Base-by-base conservation (phyloP, 441 rosid species). In the Gossypium davidsonii region DNA sequence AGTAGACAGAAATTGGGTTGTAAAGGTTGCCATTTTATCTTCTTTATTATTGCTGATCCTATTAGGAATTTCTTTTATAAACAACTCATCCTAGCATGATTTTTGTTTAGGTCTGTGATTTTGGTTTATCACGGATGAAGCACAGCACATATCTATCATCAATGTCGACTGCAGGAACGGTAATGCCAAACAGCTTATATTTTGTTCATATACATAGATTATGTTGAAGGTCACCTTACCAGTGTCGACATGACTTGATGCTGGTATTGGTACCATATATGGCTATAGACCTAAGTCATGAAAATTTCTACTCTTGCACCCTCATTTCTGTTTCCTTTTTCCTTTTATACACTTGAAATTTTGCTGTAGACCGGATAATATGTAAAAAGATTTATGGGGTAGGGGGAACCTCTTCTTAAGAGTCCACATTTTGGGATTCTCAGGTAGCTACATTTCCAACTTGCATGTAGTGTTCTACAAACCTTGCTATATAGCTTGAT, bases 1-100 rank as follows among this genome's bases (percentile, higher is more conserved):
- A 59, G 98, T 94, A 76, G 98, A 89, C 85, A 89, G 82, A 87
- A 94, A 94, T 73, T 94, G 98, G 98, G 97, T 92, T 2, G 91
- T 94, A 18, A 92, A 94, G 97, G 98, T 93, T 52, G 55, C 23
- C 6, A 20, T 71, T 21, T 34, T 34, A 25, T 73, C 67, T 46
- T 71, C 63, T 63, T 49, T 20, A 14, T 28, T 26, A 9, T 46
- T 10, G 26, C 56, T 56, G 17, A 31, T 34, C 3, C 51, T 42
- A 48, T 42, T 59, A 59, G 28, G 56, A 28, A 26, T 56, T 5
- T 62, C 39, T 79, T 31, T 42, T 63, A 53, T 70, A 28, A 51
- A 17, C 20, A 28, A 52, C 48, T 52, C 15, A 51, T 12, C 71
- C 74, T 62, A 23, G 31, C 69, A 20, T 64, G 53, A 42, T 42